Conservation (phyloP, 2,329 filamentous ascomycete species). For the Fusarium neocosmosporiellum region DNA sequence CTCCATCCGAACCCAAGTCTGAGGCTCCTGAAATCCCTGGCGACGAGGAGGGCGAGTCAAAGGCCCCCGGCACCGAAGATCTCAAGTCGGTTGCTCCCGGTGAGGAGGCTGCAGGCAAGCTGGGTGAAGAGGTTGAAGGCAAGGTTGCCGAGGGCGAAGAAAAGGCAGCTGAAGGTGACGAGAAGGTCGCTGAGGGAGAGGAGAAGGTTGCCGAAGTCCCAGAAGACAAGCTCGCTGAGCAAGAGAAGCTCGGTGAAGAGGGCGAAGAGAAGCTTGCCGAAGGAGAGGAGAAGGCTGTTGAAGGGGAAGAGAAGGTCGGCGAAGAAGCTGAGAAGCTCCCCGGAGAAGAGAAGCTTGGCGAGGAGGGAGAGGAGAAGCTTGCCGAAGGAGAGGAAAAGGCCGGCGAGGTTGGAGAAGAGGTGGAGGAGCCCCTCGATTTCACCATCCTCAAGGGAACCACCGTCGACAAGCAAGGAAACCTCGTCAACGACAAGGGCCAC, state of each 20-base stretch:
- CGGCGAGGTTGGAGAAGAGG: slow-evolving; percentile 22
- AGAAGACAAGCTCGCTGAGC: slow-evolving; percentile 1
- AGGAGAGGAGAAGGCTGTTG: slow-evolving; percentile 9
- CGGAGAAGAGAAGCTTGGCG: neutral
- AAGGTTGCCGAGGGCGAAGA: slow-evolving; percentile 53
- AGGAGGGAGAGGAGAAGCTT: slow-evolving; percentile 7
- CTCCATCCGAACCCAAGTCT: slow-evolving; percentile 1
- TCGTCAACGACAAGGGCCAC: slow-evolving; percentile 64
- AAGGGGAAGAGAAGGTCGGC: neutral
- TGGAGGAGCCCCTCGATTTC: slow-evolving; percentile 30
- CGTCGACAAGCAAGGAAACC: slow-evolving; percentile 64
- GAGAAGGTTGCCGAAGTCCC: neutral
- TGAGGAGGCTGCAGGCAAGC: slow-evolving; percentile 41
- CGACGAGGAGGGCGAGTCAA: slow-evolving; percentile 28
- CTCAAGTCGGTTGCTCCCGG: slow-evolving; percentile 58
- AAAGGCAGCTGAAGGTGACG: slow-evolving; percentile 7
- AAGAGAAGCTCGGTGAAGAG: neutral
- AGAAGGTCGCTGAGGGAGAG: slow-evolving; percentile 41
- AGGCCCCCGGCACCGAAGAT: slow-evolving; percentile 25
- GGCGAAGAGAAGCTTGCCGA: slow-evolving; percentile 6
- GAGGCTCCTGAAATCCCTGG: slow-evolving; percentile 9
- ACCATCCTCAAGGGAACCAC: slow-evolving; percentile 34
- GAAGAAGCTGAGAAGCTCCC: slow-evolving; percentile 9
- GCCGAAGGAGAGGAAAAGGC: slow-evolving; percentile 11
- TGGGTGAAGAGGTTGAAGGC: slow-evolving; percentile 38